Conservation (phyloP, 2,329 filamentous ascomycete species). For the Calonectria multiphialidica region DNA sequence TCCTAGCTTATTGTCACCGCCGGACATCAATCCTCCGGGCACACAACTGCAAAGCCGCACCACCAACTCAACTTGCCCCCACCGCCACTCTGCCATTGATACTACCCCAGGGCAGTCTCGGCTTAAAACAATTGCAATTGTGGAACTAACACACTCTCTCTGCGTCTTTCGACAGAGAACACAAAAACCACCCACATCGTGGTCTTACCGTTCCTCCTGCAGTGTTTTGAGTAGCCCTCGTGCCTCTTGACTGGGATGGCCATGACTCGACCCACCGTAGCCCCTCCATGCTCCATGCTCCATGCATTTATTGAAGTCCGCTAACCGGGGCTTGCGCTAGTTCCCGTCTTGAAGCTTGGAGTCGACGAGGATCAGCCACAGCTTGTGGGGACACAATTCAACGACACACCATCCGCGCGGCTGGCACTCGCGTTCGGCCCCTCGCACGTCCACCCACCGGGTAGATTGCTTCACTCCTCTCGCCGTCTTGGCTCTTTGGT, state of each 20-base stretch:
- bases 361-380: constrained; percentile 30
- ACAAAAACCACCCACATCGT: not conserved
- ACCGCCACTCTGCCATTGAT: constrained; percentile 6
- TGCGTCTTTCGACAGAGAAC: not conserved
- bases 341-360: constrained; percentile 42
- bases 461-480: not conserved
- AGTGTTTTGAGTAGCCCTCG: not conserved
- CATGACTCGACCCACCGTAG: constrained; percentile 19
- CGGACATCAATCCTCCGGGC: not conserved
- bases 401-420: constrained; percentile 45
- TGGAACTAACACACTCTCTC: not conserved
- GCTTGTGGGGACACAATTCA: constrained; percentile 39
- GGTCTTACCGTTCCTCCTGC: not conserved
- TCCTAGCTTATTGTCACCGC: constrained; percentile 27
- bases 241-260: constrained; percentile 5
- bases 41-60: not conserved
- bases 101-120: not conserved
- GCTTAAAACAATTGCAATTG: not conserved
- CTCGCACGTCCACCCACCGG: not conserved
- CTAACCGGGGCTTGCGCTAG: constrained; percentile 44
- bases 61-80: not conserved
- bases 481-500: not conserved
- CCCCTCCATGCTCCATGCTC: constrained; percentile 21
- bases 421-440: constrained; percentile 26
- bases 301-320: constrained; percentile 47